A percentile compares a stretch with the other conserved stretches of the same genome.
These are phyloP conservation scores for Carpinus fangiana DNA, from an alignment of 306 rosid species.

Conservation along the genomic window DNA sequence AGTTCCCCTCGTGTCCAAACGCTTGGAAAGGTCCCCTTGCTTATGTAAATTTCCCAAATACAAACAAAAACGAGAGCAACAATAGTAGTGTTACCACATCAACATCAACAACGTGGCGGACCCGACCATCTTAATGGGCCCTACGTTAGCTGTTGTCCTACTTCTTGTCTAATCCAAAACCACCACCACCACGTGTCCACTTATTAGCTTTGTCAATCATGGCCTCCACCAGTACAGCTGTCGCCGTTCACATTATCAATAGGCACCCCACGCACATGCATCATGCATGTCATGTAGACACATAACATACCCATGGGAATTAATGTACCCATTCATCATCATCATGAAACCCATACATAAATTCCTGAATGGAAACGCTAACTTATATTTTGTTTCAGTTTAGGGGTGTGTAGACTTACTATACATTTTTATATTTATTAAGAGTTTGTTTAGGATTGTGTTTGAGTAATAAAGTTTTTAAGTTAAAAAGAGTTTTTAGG, in stretches of 20 bases:
- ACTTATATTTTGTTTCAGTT: too few relatives aligned
- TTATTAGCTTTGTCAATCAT: background rate
- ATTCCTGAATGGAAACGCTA: background rate
- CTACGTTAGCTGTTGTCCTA: background rate
- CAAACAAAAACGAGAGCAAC: background rate
- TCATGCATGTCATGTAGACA: background rate
- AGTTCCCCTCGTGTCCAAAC: background rate
- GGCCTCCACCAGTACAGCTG: background rate
- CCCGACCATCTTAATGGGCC: background rate
- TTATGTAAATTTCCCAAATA: background rate
- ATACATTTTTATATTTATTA: too few relatives aligned
- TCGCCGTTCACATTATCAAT: background rate
- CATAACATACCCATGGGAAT: background rate
- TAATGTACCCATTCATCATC: background rate
- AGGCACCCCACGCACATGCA: background rate
- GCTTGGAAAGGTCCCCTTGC: background rate
- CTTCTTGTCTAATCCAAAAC: background rate
- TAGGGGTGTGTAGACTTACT: too few relatives aligned
- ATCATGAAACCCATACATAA: background rate
- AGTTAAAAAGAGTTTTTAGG: too few relatives aligned
- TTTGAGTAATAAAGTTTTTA: too few relatives aligned
- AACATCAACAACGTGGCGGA: background rate
- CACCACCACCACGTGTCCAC: background rate
- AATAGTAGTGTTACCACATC: background rate
- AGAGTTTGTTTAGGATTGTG: too few relatives aligned